Conservation (phyloP, 495 filamentous ascomycete genomes). For the Trichoderma virens region DNA sequence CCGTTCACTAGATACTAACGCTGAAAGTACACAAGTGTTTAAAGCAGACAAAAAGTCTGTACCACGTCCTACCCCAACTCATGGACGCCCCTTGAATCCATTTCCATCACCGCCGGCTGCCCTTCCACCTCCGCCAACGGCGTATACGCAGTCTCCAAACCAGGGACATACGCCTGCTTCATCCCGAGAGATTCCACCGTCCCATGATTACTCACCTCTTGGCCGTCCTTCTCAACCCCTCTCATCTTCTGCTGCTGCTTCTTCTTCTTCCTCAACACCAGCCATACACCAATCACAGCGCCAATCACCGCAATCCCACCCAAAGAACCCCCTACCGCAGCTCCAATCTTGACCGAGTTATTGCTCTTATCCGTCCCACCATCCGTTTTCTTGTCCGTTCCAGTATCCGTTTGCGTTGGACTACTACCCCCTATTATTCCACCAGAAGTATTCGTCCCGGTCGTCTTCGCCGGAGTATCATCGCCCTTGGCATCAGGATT, state of each 20-base stretch:
- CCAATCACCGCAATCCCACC: not conserved
- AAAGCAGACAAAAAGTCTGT: not conserved
- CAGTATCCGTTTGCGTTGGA: no score
- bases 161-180: no score
- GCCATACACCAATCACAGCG: not conserved
- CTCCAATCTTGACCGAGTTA: not conserved
- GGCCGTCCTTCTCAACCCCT: no score
- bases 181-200: not conserved
- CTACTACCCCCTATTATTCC: no score
- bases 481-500: not conserved
- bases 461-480: not conserved
- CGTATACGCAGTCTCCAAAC: not conserved
- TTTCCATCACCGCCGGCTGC: not conserved
- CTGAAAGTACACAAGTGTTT: not conserved
- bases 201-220: not conserved
- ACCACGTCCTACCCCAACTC: not conserved
- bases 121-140: not conserved
- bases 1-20: not conserved
- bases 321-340: not conserved
- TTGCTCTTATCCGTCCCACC: no score
- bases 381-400: no score
- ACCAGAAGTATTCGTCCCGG: not conserved
- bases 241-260: not conserved
- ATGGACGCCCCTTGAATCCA: not conserved
- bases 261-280: not conserved